Conservation (phyloP, 495 filamentous ascomycete genomes). For the Lasiosphaeris hirsuta region DNA sequence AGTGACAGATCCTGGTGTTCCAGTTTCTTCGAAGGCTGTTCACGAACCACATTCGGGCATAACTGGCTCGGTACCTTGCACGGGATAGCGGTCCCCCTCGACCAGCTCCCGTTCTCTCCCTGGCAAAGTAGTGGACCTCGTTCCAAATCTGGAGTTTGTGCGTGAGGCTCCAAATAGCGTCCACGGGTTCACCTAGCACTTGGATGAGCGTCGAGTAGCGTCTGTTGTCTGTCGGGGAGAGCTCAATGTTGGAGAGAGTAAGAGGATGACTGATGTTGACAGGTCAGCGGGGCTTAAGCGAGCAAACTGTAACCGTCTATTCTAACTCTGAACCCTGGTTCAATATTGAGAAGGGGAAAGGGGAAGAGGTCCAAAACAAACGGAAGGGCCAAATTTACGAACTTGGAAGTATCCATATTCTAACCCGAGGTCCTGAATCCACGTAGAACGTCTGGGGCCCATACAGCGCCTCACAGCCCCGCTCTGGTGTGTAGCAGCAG, state of each 20-base stretch:
- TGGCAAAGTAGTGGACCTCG: background rate
- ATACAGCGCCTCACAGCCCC: background rate
- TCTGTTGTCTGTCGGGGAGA: constrained; percentile 3
- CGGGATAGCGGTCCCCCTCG: background rate
- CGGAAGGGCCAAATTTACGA: too few relatives aligned
- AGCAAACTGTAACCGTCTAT: too few relatives aligned
- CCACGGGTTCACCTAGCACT: background rate
- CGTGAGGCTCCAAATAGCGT: background rate
- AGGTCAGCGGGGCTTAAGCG: background rate
- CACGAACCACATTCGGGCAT: background rate
- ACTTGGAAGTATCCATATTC: constrained; percentile 5
- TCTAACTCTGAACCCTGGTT: too few relatives aligned
- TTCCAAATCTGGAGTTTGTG: constrained; percentile 10
- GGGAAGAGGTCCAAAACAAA: too few relatives aligned
- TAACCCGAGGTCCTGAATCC: constrained; percentile 1
- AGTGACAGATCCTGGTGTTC: background rate
- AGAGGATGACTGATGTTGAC: background rate
- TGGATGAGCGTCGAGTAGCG: background rate
- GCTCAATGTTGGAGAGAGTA: constrained; percentile 6
- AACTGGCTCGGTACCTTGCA: background rate
- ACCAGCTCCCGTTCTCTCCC: background rate
- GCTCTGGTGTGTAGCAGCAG: background rate
- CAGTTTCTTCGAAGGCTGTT: background rate
- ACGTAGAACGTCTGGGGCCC: background rate
- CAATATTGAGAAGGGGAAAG: background rate